Conservation (phyloP, 2,329 filamentous ascomycete species). For the Colletotrichum musae region DNA sequence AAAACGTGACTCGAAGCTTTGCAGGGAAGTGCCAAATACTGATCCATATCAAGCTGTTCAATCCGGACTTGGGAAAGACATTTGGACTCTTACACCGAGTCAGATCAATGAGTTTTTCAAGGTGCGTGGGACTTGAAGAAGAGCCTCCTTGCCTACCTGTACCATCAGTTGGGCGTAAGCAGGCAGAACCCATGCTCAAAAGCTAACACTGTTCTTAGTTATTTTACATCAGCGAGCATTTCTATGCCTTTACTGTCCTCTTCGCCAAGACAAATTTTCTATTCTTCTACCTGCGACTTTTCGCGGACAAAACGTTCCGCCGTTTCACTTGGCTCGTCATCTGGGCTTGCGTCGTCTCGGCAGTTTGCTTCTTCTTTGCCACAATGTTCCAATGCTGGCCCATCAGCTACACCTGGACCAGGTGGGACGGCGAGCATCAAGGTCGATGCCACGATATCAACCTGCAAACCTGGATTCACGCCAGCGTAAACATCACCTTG, state of each 20-base stretch:
- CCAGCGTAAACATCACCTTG: slow-evolving; percentile 61
- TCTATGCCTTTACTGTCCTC: slow-evolving; percentile 59
- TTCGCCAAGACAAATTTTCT: slow-evolving; percentile 64
- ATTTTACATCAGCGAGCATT: slow-evolving; percentile 54
- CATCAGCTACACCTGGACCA: slow-evolving; percentile 63
- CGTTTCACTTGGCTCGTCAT: slow-evolving; percentile 56
- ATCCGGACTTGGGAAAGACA: slow-evolving; percentile 60
- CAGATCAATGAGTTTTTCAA: slow-evolving; percentile 56
- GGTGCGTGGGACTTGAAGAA: not conserved
- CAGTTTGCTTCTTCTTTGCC: slow-evolving; percentile 55
- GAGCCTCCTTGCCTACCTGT: no score
- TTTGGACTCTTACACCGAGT: slow-evolving; percentile 59
- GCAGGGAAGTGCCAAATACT: not conserved
- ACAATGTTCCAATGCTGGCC: slow-evolving; percentile 63
- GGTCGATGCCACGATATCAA: slow-evolving; percentile 64
- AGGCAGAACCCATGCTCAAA: not conserved
- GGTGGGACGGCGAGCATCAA: slow-evolving; percentile 61
- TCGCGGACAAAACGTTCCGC: slow-evolving; percentile 53
- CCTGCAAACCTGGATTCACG: slow-evolving; percentile 61
- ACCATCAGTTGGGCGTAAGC: not conserved
- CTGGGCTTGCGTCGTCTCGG: slow-evolving; percentile 51
- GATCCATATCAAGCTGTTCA: slow-evolving; percentile 6
- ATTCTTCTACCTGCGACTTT: slow-evolving; percentile 67
- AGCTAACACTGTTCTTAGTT: slow-evolving; percentile 33
- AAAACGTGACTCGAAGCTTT: no score